phyloP scores from a whole-genome alignment of 306 rosid species.

The Astragalus glycyphyllos region DNA sequence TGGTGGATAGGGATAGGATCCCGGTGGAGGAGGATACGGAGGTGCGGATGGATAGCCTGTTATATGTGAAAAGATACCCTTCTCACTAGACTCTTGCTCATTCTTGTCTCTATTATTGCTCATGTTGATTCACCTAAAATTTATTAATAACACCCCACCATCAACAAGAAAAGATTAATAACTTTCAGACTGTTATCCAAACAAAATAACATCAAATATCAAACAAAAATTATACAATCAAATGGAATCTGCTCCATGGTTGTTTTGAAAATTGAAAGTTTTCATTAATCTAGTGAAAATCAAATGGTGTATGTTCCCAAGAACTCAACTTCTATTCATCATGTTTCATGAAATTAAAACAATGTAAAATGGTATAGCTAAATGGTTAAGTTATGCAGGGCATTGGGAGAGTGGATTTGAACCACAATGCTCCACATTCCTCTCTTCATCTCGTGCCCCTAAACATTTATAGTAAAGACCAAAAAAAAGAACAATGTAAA shows the following conservation, averaged over 20 bases:
- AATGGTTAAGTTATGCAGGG: too few relatives aligned
- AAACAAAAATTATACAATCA: neutral
- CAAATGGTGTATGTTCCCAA: neutral
- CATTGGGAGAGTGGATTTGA: too few relatives aligned
- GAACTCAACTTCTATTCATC: constrained; percentile 2
- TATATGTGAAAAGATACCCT: constrained; percentile 47
- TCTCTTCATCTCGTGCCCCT: too few relatives aligned
- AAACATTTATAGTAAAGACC: too few relatives aligned
- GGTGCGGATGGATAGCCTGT: constrained; percentile 48
- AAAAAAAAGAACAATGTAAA: too few relatives aligned
- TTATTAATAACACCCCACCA: too few relatives aligned
- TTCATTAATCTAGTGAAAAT: neutral
- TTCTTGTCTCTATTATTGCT: constrained; percentile 30
- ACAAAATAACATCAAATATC: constrained; percentile 3
- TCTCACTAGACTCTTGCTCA: constrained; percentile 48
- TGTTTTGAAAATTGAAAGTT: constrained; percentile 27
- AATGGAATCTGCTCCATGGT: constrained; percentile 4
- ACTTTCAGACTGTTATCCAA: neutral
- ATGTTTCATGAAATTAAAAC: constrained; percentile 3
- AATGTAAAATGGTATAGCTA: neutral
- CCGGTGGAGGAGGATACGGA: constrained; percentile 49
- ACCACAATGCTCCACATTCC: too few relatives aligned
- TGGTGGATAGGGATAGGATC: constrained; percentile 46
- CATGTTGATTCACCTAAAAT: constrained; percentile 48
- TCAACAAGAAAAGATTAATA: neutral